A percentile compares a stretch with the other conserved stretches of the same genome.
Conservation (phyloP, 1,284 basidiomycete genomes). For the Schizophyllum commune region DNA sequence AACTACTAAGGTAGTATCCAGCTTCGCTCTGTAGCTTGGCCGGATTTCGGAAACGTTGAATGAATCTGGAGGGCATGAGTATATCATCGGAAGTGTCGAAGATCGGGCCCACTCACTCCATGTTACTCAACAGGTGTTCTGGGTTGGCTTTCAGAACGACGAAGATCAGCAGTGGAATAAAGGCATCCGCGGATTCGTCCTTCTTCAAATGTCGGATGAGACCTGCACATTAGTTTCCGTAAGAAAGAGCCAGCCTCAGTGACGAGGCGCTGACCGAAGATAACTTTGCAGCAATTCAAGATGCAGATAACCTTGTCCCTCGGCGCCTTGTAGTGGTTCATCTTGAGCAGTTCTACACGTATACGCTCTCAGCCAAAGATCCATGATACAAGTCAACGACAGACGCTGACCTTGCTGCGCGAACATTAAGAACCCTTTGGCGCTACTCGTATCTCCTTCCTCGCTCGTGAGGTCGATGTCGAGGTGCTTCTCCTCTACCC, state of each 20-base stretch:
- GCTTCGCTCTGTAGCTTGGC: conserved; percentile 89
- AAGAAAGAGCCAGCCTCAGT: conserved; percentile 7
- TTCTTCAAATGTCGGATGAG: conserved; percentile 81
- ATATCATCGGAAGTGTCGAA: not conserved
- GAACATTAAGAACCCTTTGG: conserved; percentile 86
- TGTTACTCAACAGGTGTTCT: conserved; percentile 87
- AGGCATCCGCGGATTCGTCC: conserved; percentile 84
- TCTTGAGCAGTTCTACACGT: conserved; percentile 78
- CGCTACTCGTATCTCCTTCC: conserved; percentile 31
- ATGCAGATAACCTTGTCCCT: conserved; percentile 98
- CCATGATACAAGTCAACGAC: not conserved
- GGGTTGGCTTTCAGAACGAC: conserved; percentile 94
- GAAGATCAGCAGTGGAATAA: conserved; percentile 92
- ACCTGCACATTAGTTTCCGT: conserved; percentile 36
- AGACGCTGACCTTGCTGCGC: conserved; percentile 74
- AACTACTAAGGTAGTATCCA: conserved; percentile 94
- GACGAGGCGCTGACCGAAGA: conserved; percentile 69
- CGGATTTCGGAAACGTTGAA: conserved; percentile 90
- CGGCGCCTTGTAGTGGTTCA: conserved; percentile 98
- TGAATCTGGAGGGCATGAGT: conserved; percentile 56
- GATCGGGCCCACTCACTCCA: conserved; percentile 58
- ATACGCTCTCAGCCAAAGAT: not conserved
- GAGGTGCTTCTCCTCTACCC: conserved; percentile 86
- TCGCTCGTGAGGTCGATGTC: conserved; percentile 60
- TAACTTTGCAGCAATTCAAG: conserved; percentile 97